Evolutionary conservation across 345 rosid species (phyloP), one percentile per base, ranked within the genome.

Genomic region (Brassica juncea): DNA sequence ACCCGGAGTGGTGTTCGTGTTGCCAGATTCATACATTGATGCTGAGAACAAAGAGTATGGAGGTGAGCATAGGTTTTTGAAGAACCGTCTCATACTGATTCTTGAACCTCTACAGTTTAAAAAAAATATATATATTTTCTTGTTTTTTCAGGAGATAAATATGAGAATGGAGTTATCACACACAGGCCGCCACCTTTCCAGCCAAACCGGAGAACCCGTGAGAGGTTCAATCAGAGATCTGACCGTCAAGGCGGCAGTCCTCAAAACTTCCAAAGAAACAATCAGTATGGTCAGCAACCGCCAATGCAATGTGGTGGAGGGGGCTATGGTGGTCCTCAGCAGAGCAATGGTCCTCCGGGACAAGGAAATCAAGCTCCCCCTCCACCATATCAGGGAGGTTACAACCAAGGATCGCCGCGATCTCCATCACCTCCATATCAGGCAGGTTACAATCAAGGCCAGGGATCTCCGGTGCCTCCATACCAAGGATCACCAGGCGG

Each of bases 11-110:
- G 92, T 90, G 23, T 96, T 90, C 42, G 84, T 95, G 35, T 82
- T 93, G 75, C 98, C 99, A 0, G 99, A 95, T 84, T 95, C 98
- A 9, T 93, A 93, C 81, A 90, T 95, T 59, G 98, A 95, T 86
- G 94, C 97, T 3, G 84, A 44, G 54, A 95, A 90, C 77, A 91
- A 93, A 86, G 91, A 91, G 66, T 93, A 93, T 76, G 99, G 97
- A 89, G 98, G 99, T 93, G 34, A 78, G 77, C 57, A 14, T 15
- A 5, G 54, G 0, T 1, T 47, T 47, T 52, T 52, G 57, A 19
- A 52, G 6, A 19, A 27, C 23, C 47, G 30, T 52, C 57, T 15
- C 57, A 52, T 52, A 5, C 57, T 34, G 21, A 23, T 9, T 63
- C 0, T 60, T 78, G 49, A 57, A 8, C 47, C 39, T 63, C 3